phyloP scores from a whole-genome alignment of 495 filamentous ascomycete species.

The Aspergillus baeticus region DNA sequence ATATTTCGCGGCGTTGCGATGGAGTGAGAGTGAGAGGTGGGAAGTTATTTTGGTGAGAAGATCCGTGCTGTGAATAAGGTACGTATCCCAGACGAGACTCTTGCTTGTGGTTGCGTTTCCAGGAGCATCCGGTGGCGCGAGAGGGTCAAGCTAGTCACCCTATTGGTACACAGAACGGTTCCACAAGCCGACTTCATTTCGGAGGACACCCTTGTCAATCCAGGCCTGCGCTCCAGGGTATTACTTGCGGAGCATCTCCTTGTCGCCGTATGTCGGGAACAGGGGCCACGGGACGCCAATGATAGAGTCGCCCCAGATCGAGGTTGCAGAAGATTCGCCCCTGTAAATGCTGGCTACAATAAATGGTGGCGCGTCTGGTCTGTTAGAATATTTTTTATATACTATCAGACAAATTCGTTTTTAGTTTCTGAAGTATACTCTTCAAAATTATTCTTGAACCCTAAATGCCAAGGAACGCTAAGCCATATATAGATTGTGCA shows the following conservation, averaged over 20 bases:
- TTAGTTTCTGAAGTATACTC: not conserved
- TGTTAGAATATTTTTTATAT: too few species aligned
- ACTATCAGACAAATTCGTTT: not conserved
- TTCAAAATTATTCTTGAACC: not conserved
- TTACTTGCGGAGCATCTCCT: conserved; percentile 38
- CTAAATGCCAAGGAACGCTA: too few species aligned
- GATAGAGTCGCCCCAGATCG: conserved; percentile 49
- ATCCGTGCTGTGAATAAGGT: conserved; percentile 47
- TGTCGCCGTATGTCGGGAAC: conserved; percentile 45
- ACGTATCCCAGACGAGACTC: conserved; percentile 49
- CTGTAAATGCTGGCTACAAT: conserved; percentile 41
- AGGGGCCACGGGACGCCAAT: conserved; percentile 48
- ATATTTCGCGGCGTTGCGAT: not conserved
- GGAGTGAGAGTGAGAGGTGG: not conserved
- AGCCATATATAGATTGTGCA: too few species aligned
- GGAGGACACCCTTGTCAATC: conserved; percentile 46
- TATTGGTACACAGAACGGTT: conserved; percentile 35
- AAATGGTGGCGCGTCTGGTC: conserved; percentile 21
- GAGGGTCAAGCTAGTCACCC: conserved; percentile 55
- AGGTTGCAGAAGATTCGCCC: conserved; percentile 29
- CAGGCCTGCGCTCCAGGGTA: conserved; percentile 45
- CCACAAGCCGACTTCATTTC: conserved; percentile 39
- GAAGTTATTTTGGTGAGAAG: conserved; percentile 19
- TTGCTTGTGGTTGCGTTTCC: conserved; percentile 38
- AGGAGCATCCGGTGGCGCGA: conserved; percentile 40